Percentiles rank a stretch among this genome's conserved stretches.
These are phyloP conservation scores for Colletotrichum sp. DNA, from an alignment of 2,329 filamentous ascomycete genomes.

Conservation along the genomic window DNA sequence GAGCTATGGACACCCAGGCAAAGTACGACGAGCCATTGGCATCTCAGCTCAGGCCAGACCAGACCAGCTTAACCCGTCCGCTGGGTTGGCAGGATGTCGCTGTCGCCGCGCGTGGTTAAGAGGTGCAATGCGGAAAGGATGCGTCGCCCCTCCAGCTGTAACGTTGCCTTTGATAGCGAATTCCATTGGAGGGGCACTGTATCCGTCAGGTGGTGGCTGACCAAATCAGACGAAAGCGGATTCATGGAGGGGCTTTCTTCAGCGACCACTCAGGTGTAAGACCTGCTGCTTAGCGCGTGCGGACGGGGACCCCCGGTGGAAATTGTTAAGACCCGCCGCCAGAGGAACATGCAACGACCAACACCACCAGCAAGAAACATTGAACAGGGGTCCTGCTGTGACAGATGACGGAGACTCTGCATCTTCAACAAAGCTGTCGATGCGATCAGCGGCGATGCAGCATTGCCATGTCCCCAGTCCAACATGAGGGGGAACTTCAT, in stretches of 20 bases:
- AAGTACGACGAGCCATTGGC: not conserved
- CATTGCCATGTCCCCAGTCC: not conserved
- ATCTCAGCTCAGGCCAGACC: not conserved
- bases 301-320: not conserved
- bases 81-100: not conserved
- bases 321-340: slow-evolving; percentile 3
- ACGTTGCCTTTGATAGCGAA: slow-evolving; percentile 17
- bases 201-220: not conserved
- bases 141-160: slow-evolving; percentile 16
- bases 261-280: not conserved
- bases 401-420: not conserved
- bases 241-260: not conserved
- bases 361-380: not conserved
- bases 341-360: slow-evolving; percentile 13
- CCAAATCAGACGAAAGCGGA: slow-evolving; percentile 14
- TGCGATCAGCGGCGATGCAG: not conserved
- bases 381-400: not conserved
- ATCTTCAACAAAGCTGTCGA: not conserved
- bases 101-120: not conserved
- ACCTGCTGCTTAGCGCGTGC: not conserved
- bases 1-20: not conserved
- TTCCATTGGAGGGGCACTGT: not conserved
- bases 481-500: not conserved
- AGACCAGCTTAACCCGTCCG: not conserved
- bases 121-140: not conserved